These are phyloP conservation scores for Piedraia hortae DNA, from an alignment of 2,329 filamentous ascomycete genomes.

Conservation along the genomic window DNA sequence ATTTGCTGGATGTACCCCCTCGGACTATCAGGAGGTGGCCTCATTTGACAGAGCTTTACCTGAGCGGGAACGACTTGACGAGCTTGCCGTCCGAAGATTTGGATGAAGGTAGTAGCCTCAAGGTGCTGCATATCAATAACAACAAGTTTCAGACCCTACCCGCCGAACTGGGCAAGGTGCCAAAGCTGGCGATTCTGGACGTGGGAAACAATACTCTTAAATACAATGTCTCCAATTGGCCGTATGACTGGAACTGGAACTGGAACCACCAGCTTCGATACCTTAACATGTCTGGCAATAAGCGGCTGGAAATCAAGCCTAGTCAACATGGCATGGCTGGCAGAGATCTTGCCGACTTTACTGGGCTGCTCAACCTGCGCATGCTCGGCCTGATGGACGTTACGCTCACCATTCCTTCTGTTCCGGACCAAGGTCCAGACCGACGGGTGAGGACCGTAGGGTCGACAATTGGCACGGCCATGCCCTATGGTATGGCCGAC, in stretches of 20 bases:
- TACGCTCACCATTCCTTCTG: slow-evolving; percentile 71
- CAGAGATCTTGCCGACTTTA: slow-evolving; percentile 63
- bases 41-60: slow-evolving; percentile 67
- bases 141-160: slow-evolving; percentile 95
- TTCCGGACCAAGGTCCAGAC: slow-evolving; percentile 87
- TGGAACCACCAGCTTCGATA: slow-evolving; percentile 88
- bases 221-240: slow-evolving; percentile 97
- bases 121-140: slow-evolving; percentile 80
- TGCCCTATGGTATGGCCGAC: slow-evolving; percentile 95
- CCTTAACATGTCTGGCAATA: slow-evolving; percentile 89
- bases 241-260: slow-evolving; percentile 99
- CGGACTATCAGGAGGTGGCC: slow-evolving; percentile 73
- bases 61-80: slow-evolving; percentile 84
- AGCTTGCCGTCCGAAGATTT: slow-evolving; percentile 80
- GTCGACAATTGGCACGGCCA: slow-evolving; percentile 53
- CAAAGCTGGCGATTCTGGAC: slow-evolving; percentile 73
- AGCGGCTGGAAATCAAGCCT: slow-evolving; percentile 68
- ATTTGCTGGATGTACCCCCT: slow-evolving; percentile 73
- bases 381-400: slow-evolving; percentile 94
- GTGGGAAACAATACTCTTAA: slow-evolving; percentile 87
- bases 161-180: slow-evolving; percentile 79
- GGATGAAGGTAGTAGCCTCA: slow-evolving; percentile 64
- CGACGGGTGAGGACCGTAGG: slow-evolving; percentile 87
- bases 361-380: slow-evolving; percentile 51
- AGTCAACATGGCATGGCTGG: slow-evolving; percentile 25